phyloP scores from a whole-genome alignment of 2,329 filamentous ascomycete genomes.

The Clarireedia sp. region DNA sequence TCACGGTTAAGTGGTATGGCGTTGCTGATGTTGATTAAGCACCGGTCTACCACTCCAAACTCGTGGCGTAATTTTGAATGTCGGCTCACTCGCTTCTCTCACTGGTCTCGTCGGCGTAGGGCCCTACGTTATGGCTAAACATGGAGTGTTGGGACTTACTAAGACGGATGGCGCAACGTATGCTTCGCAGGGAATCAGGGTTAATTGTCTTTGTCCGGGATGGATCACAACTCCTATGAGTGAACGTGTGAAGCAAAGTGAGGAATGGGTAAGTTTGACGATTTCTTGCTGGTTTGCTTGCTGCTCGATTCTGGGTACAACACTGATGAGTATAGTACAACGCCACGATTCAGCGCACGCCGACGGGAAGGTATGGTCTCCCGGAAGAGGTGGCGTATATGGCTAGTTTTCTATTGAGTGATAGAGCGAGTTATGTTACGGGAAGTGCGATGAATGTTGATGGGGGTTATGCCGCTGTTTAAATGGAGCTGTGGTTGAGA shows the following conservation, averaged over 20 bases:
- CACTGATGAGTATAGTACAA: conserved; percentile 1
- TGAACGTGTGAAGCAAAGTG: background rate
- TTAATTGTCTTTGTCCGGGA: conserved; percentile 23
- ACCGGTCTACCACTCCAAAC: conserved; percentile 19
- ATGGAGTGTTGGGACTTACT: conserved; percentile 29
- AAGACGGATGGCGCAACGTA: conserved; percentile 28
- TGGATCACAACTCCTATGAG: conserved; percentile 19
- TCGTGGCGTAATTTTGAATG: conserved; percentile 28
- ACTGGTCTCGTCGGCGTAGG: conserved; percentile 2
- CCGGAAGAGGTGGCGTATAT: conserved; percentile 18
- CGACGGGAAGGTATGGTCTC: conserved; percentile 14
- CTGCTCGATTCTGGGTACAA: no score
- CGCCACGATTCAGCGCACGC: conserved; percentile 4
- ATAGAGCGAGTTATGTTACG: conserved; percentile 20
- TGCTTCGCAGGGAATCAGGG: conserved; percentile 14
- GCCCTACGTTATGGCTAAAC: conserved; percentile 20
- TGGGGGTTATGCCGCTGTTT: conserved; percentile 14
- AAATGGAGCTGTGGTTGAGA: background rate
- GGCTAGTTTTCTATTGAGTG: conserved; percentile 20
- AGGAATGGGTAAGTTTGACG: conserved; percentile 4
- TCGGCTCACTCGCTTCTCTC: conserved; percentile 14
- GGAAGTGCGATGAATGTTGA: conserved; percentile 17
- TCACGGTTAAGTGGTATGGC: background rate
- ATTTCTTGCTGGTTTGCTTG: background rate
- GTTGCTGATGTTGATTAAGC: conserved; percentile 4